Evolutionary conservation across 352 stramenopile genomes (phyloP).

Genomic region (Phytophthora ramorum): DNA sequence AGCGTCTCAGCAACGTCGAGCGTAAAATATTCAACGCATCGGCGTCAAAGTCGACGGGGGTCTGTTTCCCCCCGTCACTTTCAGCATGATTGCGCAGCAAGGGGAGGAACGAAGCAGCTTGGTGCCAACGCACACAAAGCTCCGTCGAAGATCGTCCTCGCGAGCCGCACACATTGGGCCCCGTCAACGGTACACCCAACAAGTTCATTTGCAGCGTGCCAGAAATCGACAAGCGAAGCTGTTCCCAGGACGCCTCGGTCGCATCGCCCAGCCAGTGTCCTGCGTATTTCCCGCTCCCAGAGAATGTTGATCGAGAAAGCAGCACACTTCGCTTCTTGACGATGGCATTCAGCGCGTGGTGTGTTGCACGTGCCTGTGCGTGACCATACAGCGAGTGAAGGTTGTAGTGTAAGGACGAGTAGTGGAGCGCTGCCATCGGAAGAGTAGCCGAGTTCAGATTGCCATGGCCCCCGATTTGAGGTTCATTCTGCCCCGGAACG

Average conservation of each 20-base stretch:
- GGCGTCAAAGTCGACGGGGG: constrained; percentile 72
- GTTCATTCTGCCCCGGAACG: constrained; percentile 60
- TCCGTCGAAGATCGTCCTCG: constrained; percentile 56
- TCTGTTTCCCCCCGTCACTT: constrained; percentile 44
- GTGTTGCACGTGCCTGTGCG: constrained; percentile 61
- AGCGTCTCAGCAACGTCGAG: constrained; percentile 64
- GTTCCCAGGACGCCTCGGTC: constrained; percentile 72
- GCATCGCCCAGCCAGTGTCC: constrained; percentile 71
- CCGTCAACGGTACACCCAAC: constrained; percentile 73
- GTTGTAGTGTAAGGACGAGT: constrained; percentile 86
- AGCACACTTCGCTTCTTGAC: constrained; percentile 69
- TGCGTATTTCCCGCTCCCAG: constrained; percentile 63
- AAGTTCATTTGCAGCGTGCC: constrained; percentile 81
- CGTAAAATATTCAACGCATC: constrained; percentile 72
- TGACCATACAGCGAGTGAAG: constrained; percentile 87
- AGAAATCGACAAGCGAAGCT: constrained; percentile 78
- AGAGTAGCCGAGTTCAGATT: constrained; percentile 85
- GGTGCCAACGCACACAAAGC: constrained; percentile 85
- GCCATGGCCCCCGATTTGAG: constrained; percentile 47
- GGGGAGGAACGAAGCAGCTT: constrained; percentile 80
- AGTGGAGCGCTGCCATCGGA: constrained; percentile 73
- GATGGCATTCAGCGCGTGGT: constrained; percentile 52
- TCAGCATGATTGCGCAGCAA: constrained; percentile 82
- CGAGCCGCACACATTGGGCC: constrained; percentile 73
- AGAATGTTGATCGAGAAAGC: constrained; percentile 74